A percentile compares a stretch with the other conserved stretches of the same genome.
These are phyloP conservation scores for Claviceps digitariae DNA, from an alignment of 2,329 filamentous ascomycete species.

Conservation along the genomic window DNA sequence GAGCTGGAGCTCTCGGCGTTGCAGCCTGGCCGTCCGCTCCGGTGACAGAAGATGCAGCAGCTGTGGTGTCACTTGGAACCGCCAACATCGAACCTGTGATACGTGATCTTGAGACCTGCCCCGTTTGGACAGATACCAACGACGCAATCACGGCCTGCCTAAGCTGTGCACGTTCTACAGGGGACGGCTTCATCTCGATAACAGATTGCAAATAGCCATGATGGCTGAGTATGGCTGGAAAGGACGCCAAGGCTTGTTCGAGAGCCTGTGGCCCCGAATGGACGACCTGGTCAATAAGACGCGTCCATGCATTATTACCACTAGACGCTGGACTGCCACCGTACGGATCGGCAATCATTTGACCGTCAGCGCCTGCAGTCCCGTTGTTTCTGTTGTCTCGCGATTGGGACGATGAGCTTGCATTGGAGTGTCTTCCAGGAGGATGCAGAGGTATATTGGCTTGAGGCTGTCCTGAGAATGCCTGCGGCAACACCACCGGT, in stretches of 20 bases:
- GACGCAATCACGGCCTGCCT: conserved; percentile 35
- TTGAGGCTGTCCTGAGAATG: background rate
- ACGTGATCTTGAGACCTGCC: conserved; percentile 21
- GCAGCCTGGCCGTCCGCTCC: background rate
- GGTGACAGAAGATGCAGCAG: background rate
- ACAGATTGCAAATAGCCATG: conserved; percentile 34
- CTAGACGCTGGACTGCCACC: conserved; percentile 11
- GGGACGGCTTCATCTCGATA: conserved; percentile 38
- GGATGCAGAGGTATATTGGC: background rate
- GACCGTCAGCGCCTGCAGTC: background rate
- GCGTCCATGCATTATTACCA: conserved; percentile 25
- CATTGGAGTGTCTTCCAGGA: background rate
- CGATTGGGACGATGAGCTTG: conserved; percentile 1
- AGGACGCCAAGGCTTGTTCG: conserved; percentile 29
- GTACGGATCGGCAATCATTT: conserved; percentile 1
- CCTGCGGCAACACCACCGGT: background rate
- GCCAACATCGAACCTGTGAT: background rate
- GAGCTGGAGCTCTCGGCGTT: background rate
- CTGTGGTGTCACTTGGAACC: background rate
- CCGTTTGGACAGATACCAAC: conserved; percentile 30
- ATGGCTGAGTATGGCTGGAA: conserved; percentile 35
- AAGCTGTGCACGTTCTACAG: conserved; percentile 33
- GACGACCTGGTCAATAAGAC: conserved; percentile 40
- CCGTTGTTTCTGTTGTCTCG: background rate
- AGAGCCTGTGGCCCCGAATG: conserved; percentile 35